Evolutionary conservation across 306 rosid genomes (phyloP).

Genomic region (Lablab purpureus): DNA sequence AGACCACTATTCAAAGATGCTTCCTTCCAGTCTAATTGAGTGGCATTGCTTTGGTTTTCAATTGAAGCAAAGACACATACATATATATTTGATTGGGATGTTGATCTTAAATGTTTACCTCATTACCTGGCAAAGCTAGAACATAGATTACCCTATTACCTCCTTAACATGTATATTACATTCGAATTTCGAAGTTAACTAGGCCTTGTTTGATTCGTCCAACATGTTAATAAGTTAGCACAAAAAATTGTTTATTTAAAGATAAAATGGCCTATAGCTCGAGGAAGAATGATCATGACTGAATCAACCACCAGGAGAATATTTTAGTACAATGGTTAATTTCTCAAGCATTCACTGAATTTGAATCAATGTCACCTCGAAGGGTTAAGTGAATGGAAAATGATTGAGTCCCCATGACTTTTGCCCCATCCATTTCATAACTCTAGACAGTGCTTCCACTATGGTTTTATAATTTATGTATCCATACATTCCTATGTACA

Average conservation of each 20-base stretch:
- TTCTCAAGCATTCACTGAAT: background rate
- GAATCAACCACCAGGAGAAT: background rate
- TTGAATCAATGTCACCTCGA: background rate
- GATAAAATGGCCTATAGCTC: background rate
- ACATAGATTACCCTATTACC: background rate
- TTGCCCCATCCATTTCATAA: background rate
- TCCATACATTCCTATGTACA: conserved; percentile 64
- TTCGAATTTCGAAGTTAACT: no score
- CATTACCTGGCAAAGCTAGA: no score
- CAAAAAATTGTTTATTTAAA: background rate
- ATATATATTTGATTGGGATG: conserved; percentile 16
- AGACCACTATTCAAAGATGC: conserved; percentile 50
- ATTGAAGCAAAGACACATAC: conserved; percentile 9
- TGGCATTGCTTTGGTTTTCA: conserved; percentile 39
- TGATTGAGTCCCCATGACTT: background rate
- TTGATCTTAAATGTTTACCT: background rate
- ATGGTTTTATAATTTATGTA: conserved; percentile 34
- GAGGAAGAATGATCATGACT: background rate
- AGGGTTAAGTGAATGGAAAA: background rate
- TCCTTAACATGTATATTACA: background rate
- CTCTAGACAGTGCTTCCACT: conserved; percentile 39
- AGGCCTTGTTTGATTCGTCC: background rate
- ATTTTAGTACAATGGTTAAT: background rate
- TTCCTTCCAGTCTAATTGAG: conserved; percentile 49
- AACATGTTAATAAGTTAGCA: background rate